Base-by-base conservation (phyloP, 371 early-diverging fungal species). In the Gilbertella persicaria region DNA sequence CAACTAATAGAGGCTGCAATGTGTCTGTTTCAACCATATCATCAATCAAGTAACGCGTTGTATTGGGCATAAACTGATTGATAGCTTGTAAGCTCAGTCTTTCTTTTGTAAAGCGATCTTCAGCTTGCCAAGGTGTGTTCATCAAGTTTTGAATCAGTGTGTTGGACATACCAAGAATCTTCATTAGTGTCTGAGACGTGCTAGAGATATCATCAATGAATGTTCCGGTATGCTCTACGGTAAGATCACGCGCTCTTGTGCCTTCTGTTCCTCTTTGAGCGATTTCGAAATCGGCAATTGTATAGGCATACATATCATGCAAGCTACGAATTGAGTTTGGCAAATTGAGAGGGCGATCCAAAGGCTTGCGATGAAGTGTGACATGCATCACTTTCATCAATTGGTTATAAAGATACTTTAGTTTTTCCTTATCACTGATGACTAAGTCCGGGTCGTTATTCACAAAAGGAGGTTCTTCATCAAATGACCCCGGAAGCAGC, bases 201-300 rank as follows among this genome's bases (percentile, higher is more conserved):
- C 74, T 64, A 20, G 80, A 80, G 9, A 87, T 69, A 30, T 78
- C 75, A 25, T 87, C 87, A 45, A 90, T 57, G 40, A 88, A 75
- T 2, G 85, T 84, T 2, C 72, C 76, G 0, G 76, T 73, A 29
- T 73, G 68, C 24, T 78, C 78, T 0, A 73, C 62, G 0, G 64
- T 71, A 6, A 71, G 33, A 19, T 78, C 78, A 10, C 68, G 56
- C 8, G 70, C 55, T 3, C 63, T 62, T 0, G 62, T 54, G 21
- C 54, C 55, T 33, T 67, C 60, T 12, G 49, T 51, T 2, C 89
- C 87, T 12, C 92, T 77, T 33, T 84, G 80, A 2, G 79, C 75
- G 19, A 88, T 78, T 63, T 90, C 93, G 6, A 86, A 72, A 30
- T 81, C 67, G 5, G 82, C 65, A 26, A 92, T 81, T 0, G 89